Evolutionary conservation across 257 asterid species (phyloP), one percentile per base, ranked within the genome.

Genomic region (Solanum pinnatisectum): DNA sequence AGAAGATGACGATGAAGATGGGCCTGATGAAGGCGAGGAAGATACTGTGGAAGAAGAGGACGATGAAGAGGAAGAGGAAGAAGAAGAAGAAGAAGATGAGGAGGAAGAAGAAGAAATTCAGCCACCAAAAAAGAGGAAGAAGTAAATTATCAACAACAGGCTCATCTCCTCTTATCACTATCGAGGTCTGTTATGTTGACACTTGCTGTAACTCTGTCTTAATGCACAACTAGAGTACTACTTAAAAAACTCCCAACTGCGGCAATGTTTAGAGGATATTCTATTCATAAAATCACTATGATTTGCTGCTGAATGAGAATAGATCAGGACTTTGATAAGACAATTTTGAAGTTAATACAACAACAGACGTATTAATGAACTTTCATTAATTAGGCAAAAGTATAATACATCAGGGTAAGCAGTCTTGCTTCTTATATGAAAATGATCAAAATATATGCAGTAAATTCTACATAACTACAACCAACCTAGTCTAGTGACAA

Each of bases 101-200:
- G 72, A 56, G 5, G 88, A 67, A 1, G 90, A 85, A 25, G 92
- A 88, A 1, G 92, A 85, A 0, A 85, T 91, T 2, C 94, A 91
- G 88, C 95, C 95, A 65, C 94, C 92, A 36, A 93, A 93, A 93
- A 93, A 93, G 76, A 92, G 94, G 90, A 93, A 93, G 94, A 93
- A 93, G 94, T 91, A 67, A 90, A 84, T 16, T 16, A 39, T 33
- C 12, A 7, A 49, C 3, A 56, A 82, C 30, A 46, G 11, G 32
- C 3, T 39, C 30, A 42, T 46, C 23, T 60, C 56, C 72, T 71
- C 60, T 60, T 37, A 35, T 35, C 33, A 18, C 65, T 85, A 67
- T 68, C 65, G 76, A 37, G 63, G 79, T 23, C 60, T 36, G 18
- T 65, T 84, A 65, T 68, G 76, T 65, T 84, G 25, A 60, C 87